phyloP scores from a whole-genome alignment of 2,329 filamentous ascomycete species.

The Westerdykella aurantiaca region DNA sequence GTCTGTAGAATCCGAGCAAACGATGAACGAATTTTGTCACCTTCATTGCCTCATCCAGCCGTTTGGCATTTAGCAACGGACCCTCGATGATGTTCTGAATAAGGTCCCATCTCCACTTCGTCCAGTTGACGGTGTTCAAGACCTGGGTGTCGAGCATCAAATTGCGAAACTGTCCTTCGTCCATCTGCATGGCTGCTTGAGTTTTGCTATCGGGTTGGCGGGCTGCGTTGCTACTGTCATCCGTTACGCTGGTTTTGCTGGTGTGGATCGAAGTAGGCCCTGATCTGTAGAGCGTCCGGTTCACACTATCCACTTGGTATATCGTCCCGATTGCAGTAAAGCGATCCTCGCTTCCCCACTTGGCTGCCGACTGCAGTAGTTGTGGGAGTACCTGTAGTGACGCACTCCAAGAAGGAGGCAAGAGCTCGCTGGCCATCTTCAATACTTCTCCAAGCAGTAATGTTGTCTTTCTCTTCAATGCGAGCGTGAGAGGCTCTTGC shows the following conservation, averaged over 20 bases:
- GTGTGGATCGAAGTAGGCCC: slow-evolving; percentile 42
- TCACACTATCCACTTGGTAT: slow-evolving; percentile 97
- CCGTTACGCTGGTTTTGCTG: slow-evolving; percentile 19
- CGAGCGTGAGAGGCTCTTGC: slow-evolving; percentile 60
- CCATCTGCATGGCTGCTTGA: slow-evolving; percentile 56
- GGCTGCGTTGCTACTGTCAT: slow-evolving; percentile 21
- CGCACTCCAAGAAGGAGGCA: slow-evolving; percentile 76
- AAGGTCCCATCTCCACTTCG: slow-evolving; percentile 97
- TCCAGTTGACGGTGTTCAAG: slow-evolving; percentile 79
- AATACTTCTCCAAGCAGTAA: slow-evolving; percentile 85
- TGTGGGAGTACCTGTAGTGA: slow-evolving; percentile 83
- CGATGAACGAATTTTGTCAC: slow-evolving; percentile 95
- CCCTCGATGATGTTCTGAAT: slow-evolving; percentile 89
- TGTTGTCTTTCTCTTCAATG: slow-evolving; percentile 80
- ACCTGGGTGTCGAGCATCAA: slow-evolving; percentile 75
- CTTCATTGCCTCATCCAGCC: slow-evolving; percentile 88
- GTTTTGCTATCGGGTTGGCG: slow-evolving; percentile 44
- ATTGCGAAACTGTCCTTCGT: slow-evolving; percentile 58
- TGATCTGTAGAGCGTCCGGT: slow-evolving; percentile 81
- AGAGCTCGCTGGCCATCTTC: slow-evolving; percentile 77
- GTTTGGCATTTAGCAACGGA: slow-evolving; percentile 81
- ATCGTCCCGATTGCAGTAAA: slow-evolving; percentile 84
- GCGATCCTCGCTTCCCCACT: slow-evolving; percentile 64
- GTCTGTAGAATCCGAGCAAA: slow-evolving; percentile 88
- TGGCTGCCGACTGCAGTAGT: slow-evolving; percentile 69